Evolutionary conservation across 2,329 filamentous ascomycete genomes (phyloP).

Genomic region (Xylariaceae sp.): DNA sequence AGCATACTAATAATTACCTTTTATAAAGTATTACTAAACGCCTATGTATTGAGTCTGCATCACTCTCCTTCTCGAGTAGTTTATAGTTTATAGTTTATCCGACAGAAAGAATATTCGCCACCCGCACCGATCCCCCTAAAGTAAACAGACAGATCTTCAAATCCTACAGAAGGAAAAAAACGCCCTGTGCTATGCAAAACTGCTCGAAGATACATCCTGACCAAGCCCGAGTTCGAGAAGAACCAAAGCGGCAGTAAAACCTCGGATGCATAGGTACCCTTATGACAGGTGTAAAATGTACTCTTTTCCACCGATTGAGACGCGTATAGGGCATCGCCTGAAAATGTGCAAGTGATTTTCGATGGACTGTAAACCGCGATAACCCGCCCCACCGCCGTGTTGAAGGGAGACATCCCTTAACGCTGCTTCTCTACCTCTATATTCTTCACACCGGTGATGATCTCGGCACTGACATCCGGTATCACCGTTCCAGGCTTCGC

Average conservation of each 20-base stretch:
- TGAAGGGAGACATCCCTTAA: not conserved
- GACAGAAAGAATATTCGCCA: too few species aligned
- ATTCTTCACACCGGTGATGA: slow-evolving; percentile 55
- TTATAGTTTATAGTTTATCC: too few species aligned
- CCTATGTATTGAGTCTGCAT: too few species aligned
- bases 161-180: slow-evolving; percentile 11
- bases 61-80: too few species aligned
- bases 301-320: too few species aligned
- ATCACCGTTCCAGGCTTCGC: slow-evolving; percentile 23
- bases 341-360: not conserved
- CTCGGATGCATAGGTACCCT: slow-evolving; percentile 3
- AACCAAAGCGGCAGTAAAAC: slow-evolving; percentile 2
- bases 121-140: not conserved
- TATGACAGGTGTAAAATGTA: too few species aligned
- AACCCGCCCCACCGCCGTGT: not conserved
- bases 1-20: too few species aligned
- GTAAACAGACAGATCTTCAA: slow-evolving; percentile 4
- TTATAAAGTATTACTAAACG: too few species aligned
- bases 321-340: not conserved
- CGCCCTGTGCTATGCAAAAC: slow-evolving; percentile 21
- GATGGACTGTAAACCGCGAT: not conserved
- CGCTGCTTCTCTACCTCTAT: slow-evolving; percentile 41
- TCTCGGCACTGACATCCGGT: slow-evolving; percentile 48
- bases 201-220: too few species aligned
- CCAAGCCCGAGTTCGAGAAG: slow-evolving; percentile 1